Evolutionary conservation across 352 stramenopile species (phyloP), one percentile per base, ranked within the genome.

Genomic region (Pythium volutum): DNA sequence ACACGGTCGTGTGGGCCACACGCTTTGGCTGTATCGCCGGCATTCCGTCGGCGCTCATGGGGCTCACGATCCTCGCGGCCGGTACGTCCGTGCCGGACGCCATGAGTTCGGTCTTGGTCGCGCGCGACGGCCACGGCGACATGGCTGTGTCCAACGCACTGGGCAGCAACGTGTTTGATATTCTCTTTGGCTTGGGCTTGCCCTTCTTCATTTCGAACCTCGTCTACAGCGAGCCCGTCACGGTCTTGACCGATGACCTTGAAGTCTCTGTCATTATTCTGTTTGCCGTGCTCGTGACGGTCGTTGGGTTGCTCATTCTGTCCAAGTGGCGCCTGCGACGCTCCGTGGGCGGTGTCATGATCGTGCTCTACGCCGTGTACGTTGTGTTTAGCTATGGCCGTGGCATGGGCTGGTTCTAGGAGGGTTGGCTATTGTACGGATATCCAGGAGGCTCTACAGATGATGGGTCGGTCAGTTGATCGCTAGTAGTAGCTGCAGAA

Each of bases 151-250:
- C 82, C 25, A 95, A 92, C 63, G 86, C 86, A 18, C 70, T 94
- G 10, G 86, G 86, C 45, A 91, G 81, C 66, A 91, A 95, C 60
- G 84, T 94, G 27, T 93, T 95, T 48, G 88, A 95, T 56, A 89
- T 95, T 61, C 54, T 90, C 22, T 69, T 95, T 18, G 86, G 86
- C 9, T 66, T 91, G 8, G 86, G 84, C 1, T 64, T 89, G 31
- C 84, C 86, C 1, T 95, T 93, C 55, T 66, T 95, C 20, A 54
- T 93, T 9, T 93, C 82, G 41, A 94, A 91, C 59, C 53, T 91
- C 16, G 70, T 93, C 16, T 87, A 90, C 66, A 48, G 66, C 14
- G 70, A 88, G 52, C 65, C 71, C 0, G 80, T 89, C 25, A 65
- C 64, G 3, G 67, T 89, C 22, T 70, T 71, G 12, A 67, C 59